A percentile compares a stretch with the other conserved stretches of the same genome.
Conservation (phyloP, 2,329 filamentous ascomycete genomes). For the Aureobasidium lini region DNA sequence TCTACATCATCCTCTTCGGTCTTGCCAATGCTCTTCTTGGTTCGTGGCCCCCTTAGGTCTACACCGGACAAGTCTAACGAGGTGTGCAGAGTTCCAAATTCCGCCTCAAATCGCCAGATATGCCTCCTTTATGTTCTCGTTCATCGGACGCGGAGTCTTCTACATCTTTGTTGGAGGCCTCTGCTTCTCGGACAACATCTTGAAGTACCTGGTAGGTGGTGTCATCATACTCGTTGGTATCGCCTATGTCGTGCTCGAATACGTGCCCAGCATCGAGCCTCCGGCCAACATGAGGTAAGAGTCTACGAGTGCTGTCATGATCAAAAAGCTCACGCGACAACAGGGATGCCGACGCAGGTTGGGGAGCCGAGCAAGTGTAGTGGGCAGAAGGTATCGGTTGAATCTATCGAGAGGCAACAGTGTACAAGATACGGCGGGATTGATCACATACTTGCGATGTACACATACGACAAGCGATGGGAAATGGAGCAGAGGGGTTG, state of each 20-base stretch:
- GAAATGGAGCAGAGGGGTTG: background rate
- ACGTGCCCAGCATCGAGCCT: conserved; percentile 45
- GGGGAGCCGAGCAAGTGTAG: conserved; percentile 48
- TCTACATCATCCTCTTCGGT: conserved; percentile 88
- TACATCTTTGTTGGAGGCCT: conserved; percentile 93
- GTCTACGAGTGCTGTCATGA: background rate
- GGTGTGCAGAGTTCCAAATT: conserved; percentile 73
- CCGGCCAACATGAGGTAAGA: conserved; percentile 46
- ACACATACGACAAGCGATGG: background rate
- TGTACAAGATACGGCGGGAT: background rate
- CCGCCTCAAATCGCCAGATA: conserved; percentile 88
- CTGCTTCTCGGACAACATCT: conserved; percentile 59
- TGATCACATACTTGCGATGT: background rate
- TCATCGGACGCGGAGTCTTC: conserved; percentile 90
- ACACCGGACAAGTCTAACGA: conserved; percentile 19
- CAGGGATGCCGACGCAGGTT: conserved; percentile 44
- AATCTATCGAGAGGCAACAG: background rate
- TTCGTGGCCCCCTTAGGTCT: background rate
- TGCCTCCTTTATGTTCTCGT: conserved; percentile 96
- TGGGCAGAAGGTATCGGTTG: background rate
- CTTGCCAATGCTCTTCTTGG: conserved; percentile 38
- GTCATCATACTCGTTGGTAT: conserved; percentile 73
- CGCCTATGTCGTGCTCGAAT: conserved; percentile 55
- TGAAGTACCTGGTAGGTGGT: conserved; percentile 68
- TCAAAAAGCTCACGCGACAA: background rate